Base-by-base conservation (phyloP, 805 yeast genomes). In the Limtongozyma cylindracea region DNA sequence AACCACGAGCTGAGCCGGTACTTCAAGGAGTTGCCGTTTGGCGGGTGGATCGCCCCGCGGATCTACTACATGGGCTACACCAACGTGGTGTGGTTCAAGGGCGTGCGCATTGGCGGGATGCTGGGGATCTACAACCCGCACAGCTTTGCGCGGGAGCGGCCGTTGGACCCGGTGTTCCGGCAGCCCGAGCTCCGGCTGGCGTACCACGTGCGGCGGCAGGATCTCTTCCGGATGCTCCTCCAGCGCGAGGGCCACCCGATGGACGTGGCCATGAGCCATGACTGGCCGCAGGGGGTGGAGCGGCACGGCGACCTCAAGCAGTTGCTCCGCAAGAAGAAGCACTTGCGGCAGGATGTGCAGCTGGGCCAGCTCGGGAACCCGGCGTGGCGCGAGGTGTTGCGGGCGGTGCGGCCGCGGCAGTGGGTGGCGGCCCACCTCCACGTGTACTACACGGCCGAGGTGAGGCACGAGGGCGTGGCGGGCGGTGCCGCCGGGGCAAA, bases 401-500 rank as follows among this genome's bases (percentile, higher is more conserved):
- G 49, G 12, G 33, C 37, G 10, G 29, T 77, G 24, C 51, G 45
- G 32, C 96, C 96, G 0, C 29, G 40, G 10, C 50, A 59, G 39
- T 88, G 96, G 98, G 61, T 76, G 27, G 64, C 88, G 31, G 91
- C 91, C 8, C 98, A 88, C 47, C 41, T 88, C 25, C 98, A 88
- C 41, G 78, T 70, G 2, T 48, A 46, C 24, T 88, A 60, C 34
- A 50, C 47, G 5, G 94, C 93, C 0, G 28, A 26, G 0, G 59
- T 67, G 2, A 26, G 34, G 16, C 33, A 30, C 1, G 64, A 59
- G 35, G 11, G 8, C 5, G 11, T 9, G 5, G 18, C 8, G 10
- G 17, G 9, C 12, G 27, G 18, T 10, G 15, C 17, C 28, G 39
- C 31, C 18, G 18, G 19, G 9, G 18, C 6, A 7, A 18, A 17